Evolutionary conservation across 306 rosid species (phyloP).

Genomic region (Trifolium repens): DNA sequence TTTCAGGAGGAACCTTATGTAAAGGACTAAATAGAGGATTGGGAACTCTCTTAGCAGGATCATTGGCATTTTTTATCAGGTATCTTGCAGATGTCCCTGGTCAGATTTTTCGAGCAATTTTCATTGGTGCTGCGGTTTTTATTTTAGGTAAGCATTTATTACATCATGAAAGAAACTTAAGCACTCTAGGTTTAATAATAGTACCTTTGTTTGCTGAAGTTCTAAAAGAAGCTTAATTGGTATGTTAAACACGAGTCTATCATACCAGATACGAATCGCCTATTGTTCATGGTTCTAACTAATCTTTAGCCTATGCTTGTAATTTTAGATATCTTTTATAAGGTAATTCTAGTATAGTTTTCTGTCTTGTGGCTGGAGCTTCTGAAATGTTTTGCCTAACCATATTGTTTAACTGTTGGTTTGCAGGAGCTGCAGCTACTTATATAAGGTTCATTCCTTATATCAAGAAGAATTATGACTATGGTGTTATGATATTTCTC

Average conservation of each 20-base stretch:
- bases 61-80: slow-evolving; percentile 68
- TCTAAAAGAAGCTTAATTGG: neutral
- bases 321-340: too few species aligned
- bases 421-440: slow-evolving; percentile 75
- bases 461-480: slow-evolving; percentile 84
- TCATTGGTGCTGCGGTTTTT: slow-evolving; percentile 78
- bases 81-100: slow-evolving; percentile 59
- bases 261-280: too few species aligned
- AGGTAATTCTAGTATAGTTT: neutral
- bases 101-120: slow-evolving; percentile 56
- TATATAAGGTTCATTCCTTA: slow-evolving; percentile 83
- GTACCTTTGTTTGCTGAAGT: neutral
- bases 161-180: neutral
- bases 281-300: too few species aligned
- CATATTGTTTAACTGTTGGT: neutral
- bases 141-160: slow-evolving; percentile 56
- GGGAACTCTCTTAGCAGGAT: slow-evolving; percentile 84
- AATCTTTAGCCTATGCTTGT: too few species aligned
- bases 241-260: neutral
- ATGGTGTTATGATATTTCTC: slow-evolving; percentile 83
- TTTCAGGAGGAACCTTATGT: slow-evolving; percentile 82
- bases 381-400: neutral
- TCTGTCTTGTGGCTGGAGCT: neutral
- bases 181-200: neutral
- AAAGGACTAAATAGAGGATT: slow-evolving; percentile 93